Evolutionary conservation across 1,139 yeast genomes (phyloP).

Genomic region (Pichia sp.): DNA sequence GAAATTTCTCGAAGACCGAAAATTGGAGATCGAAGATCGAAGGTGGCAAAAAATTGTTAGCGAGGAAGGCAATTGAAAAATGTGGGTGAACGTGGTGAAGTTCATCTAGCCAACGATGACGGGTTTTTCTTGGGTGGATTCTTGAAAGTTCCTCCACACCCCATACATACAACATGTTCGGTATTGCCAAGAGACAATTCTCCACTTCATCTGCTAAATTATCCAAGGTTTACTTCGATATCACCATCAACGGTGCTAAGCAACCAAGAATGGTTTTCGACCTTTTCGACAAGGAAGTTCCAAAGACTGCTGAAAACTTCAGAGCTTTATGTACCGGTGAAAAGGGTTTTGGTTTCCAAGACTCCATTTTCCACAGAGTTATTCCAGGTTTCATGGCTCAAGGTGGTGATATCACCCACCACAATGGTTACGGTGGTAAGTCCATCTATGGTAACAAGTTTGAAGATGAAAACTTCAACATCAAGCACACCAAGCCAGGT

Average conservation of each 20-base stretch:
- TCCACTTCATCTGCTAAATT: slow-evolving; percentile 37
- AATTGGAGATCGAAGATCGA: too few relatives aligned
- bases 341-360: slow-evolving; percentile 94
- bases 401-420: slow-evolving; percentile 98
- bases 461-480: slow-evolving; percentile 91
- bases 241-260: slow-evolving; percentile 60
- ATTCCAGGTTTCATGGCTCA: slow-evolving; percentile 98
- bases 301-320: slow-evolving; percentile 99
- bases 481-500: slow-evolving; percentile 90
- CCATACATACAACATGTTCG: slow-evolving; percentile 23
- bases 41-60: too few relatives aligned
- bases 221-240: slow-evolving; percentile 68
- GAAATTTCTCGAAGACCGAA: too few relatives aligned
- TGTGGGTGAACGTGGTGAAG: too few relatives aligned
- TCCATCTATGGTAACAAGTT: slow-evolving; percentile 96
- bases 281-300: slow-evolving; percentile 67
- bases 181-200: slow-evolving; percentile 38
- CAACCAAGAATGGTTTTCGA: slow-evolving; percentile 38
- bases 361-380: too few relatives aligned
- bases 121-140: too few relatives aligned
- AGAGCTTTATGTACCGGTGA: slow-evolving; percentile 97
- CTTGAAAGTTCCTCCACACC: too few relatives aligned
- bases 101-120: too few relatives aligned
- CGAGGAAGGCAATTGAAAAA: too few relatives aligned
- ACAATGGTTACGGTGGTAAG: slow-evolving; percentile 98